phyloP scores from a whole-genome alignment of 202 grass and related monocot genomes.

The Setaria italica region DNA sequence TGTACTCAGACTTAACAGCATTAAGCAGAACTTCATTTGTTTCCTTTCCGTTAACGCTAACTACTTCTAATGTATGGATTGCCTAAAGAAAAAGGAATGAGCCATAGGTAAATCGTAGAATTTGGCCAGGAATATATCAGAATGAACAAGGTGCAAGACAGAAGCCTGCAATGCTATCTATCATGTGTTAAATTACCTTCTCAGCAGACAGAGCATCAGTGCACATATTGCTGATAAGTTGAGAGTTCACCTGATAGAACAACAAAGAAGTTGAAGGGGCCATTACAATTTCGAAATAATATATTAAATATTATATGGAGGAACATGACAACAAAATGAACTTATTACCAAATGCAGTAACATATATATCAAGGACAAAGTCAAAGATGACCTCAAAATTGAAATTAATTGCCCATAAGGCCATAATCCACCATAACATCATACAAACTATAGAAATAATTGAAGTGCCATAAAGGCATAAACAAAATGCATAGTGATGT shows the following conservation, averaged over 20 bases:
- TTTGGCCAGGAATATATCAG: background rate
- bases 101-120: background rate
- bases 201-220: slow-evolving; percentile 97
- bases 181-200: slow-evolving; percentile 69
- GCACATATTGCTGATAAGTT: slow-evolving; percentile 97
- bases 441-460: slow-evolving; percentile 3
- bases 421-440: background rate
- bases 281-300: background rate
- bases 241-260: slow-evolving; percentile 89
- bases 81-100: background rate
- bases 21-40: slow-evolving; percentile 14
- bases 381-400: background rate
- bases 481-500: slow-evolving; percentile 19
- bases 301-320: slow-evolving; percentile 29
- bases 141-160: slow-evolving; percentile 21
- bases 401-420: background rate
- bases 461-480: slow-evolving; percentile 13
- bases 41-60: background rate
- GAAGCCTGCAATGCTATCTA: slow-evolving; percentile 5
- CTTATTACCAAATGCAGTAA: background rate
- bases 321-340: slow-evolving; percentile 22
- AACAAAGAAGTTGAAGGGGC: slow-evolving; percentile 40
- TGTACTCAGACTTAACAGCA: background rate
- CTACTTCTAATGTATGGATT: slow-evolving; percentile 5
- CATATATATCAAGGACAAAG: background rate